Percentiles rank a stretch among this genome's conserved stretches.
Conservation (phyloP, 2,329 filamentous ascomycete species). For the Aspergillaceae sp. region DNA sequence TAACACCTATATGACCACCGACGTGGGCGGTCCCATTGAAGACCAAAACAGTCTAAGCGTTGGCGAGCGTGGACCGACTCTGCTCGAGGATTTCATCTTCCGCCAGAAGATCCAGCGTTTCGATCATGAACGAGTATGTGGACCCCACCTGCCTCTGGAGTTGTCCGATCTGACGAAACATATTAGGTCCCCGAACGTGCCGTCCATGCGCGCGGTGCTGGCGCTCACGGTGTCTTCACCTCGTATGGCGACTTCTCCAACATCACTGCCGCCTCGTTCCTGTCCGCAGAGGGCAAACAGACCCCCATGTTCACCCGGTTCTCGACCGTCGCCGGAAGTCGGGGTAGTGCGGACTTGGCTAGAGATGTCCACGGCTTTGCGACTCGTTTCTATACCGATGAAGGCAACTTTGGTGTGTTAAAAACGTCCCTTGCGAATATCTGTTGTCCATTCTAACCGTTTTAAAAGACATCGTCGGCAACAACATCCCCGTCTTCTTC, state of each 20-base stretch:
- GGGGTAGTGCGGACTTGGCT: slow-evolving; percentile 60
- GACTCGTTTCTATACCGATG: slow-evolving; percentile 60
- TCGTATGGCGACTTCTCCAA: slow-evolving; percentile 60
- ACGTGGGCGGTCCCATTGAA: slow-evolving; percentile 58
- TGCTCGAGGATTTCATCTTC: slow-evolving; percentile 65
- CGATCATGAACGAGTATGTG: slow-evolving; percentile 58
- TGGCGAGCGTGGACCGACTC: slow-evolving; percentile 57
- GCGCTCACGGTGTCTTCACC: slow-evolving; percentile 62
- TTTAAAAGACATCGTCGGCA: slow-evolving; percentile 25
- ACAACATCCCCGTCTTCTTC: slow-evolving; percentile 37
- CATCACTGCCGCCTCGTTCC: slow-evolving; percentile 59
- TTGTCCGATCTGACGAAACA: not conserved
- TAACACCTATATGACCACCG: slow-evolving; percentile 52
- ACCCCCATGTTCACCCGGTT: slow-evolving; percentile 62
- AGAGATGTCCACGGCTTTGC: slow-evolving; percentile 69
- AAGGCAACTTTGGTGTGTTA: slow-evolving; percentile 52
- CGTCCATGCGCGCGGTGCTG: slow-evolving; percentile 60
- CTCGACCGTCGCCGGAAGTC: slow-evolving; percentile 62
- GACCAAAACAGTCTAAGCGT: slow-evolving; percentile 60
- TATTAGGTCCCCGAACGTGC: slow-evolving; percentile 51
- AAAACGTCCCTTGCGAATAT: slow-evolving; percentile 1
- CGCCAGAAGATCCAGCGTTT: slow-evolving; percentile 64
- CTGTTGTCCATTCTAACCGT: slow-evolving; percentile 4
- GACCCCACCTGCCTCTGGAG: not conserved
- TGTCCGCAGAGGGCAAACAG: slow-evolving; percentile 49